phyloP scores from a whole-genome alignment of 1,284 basidiomycete genomes.

The Pyrrhoderma noxium region DNA sequence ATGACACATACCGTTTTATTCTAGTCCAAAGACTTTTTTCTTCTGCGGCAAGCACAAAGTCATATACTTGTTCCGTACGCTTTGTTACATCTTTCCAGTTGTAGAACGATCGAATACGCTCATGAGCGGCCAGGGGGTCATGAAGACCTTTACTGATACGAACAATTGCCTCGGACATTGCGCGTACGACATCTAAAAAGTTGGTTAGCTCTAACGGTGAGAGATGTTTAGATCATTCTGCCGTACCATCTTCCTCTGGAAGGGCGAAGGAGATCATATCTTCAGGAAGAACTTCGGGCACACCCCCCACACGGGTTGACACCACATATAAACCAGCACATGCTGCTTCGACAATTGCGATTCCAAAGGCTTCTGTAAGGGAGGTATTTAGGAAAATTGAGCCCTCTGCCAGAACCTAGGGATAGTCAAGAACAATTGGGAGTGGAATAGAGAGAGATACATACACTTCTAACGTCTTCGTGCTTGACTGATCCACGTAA shows the following conservation, averaged over 20 bases:
- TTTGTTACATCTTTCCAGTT: constrained; percentile 78
- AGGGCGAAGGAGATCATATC: constrained; percentile 93
- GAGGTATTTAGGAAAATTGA: constrained; percentile 95
- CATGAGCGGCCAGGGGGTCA: constrained; percentile 74
- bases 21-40: constrained; percentile 64
- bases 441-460: constrained; percentile 23
- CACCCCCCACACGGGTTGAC: constrained; percentile 89
- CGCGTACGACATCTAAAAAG: constrained; percentile 71
- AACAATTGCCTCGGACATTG: constrained; percentile 73
- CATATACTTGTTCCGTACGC: constrained; percentile 82
- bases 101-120: constrained; percentile 77
- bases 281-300: constrained; percentile 90
- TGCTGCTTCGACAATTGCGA: constrained; percentile 93
- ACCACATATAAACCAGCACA: constrained; percentile 94
- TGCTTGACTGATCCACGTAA: constrained; percentile 80
- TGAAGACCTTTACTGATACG: constrained; percentile 66
- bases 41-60: constrained; percentile 51
- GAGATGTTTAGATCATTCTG: not conserved
- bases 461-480: constrained; percentile 74
- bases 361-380: constrained; percentile 95
- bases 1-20: constrained; percentile 50
- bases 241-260: constrained; percentile 71
- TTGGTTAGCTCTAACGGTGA: not conserved
- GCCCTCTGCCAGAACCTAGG: constrained; percentile 75
- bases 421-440: not conserved